These are phyloP conservation scores for Periconia digitata DNA, from an alignment of 2,329 filamentous ascomycete genomes.

Conservation along the genomic window DNA sequence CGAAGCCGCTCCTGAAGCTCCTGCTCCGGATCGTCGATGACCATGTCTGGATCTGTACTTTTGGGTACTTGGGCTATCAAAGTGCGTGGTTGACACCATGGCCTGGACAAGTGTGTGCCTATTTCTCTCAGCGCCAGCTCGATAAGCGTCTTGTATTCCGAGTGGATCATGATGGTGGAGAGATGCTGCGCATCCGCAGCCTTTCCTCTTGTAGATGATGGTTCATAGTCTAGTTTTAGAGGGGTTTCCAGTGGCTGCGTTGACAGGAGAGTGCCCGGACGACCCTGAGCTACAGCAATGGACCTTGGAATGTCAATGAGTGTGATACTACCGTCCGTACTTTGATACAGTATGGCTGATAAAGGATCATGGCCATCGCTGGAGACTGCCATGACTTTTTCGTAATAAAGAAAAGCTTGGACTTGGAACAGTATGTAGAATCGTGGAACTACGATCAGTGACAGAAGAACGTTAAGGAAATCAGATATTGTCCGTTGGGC, in stretches of 20 bases:
- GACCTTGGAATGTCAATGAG: constrained; percentile 71
- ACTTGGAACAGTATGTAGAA: not conserved
- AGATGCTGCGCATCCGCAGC: constrained; percentile 36
- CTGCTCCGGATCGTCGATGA: constrained; percentile 27
- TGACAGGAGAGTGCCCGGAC: constrained; percentile 50
- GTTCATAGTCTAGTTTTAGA: constrained; percentile 53
- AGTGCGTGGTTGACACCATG: constrained; percentile 30
- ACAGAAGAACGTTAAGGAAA: too few species aligned
- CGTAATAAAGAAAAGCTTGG: not conserved
- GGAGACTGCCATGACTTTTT: not conserved
- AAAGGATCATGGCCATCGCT: not conserved
- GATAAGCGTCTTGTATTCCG: constrained; percentile 42
- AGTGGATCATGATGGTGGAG: constrained; percentile 36
- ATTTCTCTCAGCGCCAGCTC: constrained; percentile 42
- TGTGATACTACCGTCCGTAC: constrained; percentile 52
- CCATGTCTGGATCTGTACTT: constrained; percentile 16
- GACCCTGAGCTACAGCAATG: constrained; percentile 66
- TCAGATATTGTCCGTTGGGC: too few species aligned
- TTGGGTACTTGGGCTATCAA: constrained; percentile 21
- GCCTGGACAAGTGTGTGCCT: constrained; percentile 20
- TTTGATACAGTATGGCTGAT: constrained; percentile 57
- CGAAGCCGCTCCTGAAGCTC: constrained; percentile 29
- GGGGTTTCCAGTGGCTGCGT: constrained; percentile 48
- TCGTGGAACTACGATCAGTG: too few species aligned
- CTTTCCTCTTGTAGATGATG: constrained; percentile 52